Base-by-base conservation (phyloP, 495 filamentous ascomycete species). In the Cercophora scortea region DNA sequence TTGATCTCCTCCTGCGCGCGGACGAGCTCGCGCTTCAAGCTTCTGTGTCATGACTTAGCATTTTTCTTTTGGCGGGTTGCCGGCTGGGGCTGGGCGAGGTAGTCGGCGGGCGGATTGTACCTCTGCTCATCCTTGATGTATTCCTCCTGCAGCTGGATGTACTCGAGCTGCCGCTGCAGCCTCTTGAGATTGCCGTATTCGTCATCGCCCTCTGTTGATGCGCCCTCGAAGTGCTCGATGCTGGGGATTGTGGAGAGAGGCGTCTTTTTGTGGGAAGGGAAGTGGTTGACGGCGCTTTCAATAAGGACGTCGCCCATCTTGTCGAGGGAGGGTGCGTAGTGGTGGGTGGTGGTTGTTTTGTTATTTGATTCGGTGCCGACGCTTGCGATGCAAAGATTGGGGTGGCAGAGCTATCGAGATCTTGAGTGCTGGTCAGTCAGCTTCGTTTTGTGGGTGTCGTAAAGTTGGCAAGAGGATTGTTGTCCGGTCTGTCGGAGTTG, bases 121-220 rank as follows among this genome's bases (percentile, higher is more conserved):
- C 90, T 84, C 71, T 98, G 93, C 78, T 98, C 93, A 80, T 98
- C 94, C 76, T 98, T 98, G 81, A 98, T 98, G 74, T 97, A 98
- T 68, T 98, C 94, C 74, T 98, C 93, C 73, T 98, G 93, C 57
- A 98, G 80, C 67, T 95, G 86, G 66, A 98, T 96, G 71, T 95
- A 96, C 86, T 98, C 93, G 45, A 98, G 79, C 73, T 96, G 90
- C 65, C 94, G 80, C 71, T 97, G 90, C 52, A 97, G 79, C 72
- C 89, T 90, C 74, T 98, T 98, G 67, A 96, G 76, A 3, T 87
- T 89, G 10, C 89, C 87, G 68, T 98, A 98, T 69, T 97, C 90
- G 68, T 98, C 94, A 54, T 81, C 86, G 46, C 82, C 84, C 64
- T 97, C 93, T 42, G 81, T 82, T 11, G 81, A 79, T 44, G 89